phyloP scores from a whole-genome alignment of 2,329 filamentous ascomycete species.

The Aspergillus glaucus region DNA sequence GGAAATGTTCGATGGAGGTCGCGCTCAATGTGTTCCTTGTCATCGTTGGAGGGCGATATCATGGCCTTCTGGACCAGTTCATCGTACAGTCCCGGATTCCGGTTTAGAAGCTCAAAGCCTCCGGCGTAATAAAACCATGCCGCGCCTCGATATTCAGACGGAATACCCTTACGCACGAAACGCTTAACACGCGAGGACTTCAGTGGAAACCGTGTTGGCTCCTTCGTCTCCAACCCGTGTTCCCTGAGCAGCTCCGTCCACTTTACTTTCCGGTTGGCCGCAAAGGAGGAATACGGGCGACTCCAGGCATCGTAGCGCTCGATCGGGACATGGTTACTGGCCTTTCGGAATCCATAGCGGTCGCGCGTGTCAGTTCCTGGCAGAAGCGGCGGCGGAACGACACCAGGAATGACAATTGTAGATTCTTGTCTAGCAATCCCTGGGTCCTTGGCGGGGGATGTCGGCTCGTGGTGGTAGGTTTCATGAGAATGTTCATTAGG shows the following conservation, averaged over 20 bases:
- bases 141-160: slow-evolving; percentile 86
- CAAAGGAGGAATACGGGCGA: slow-evolving; percentile 64
- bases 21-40: slow-evolving; percentile 85
- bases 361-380: slow-evolving; percentile 51
- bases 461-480: slow-evolving; percentile 2
- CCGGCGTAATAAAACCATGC: slow-evolving; percentile 97
- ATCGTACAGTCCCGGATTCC: slow-evolving; percentile 71
- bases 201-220: slow-evolving; percentile 71
- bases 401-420: slow-evolving; percentile 28
- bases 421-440: slow-evolving; percentile 6
- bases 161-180: slow-evolving; percentile 88
- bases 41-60: slow-evolving; percentile 59
- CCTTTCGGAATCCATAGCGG: slow-evolving; percentile 87
- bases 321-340: slow-evolving; percentile 68
- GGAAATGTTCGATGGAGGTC: slow-evolving; percentile 92
- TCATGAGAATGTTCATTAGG: slow-evolving; percentile 6
- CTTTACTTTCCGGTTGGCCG: slow-evolving; percentile 69
- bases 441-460: slow-evolving; percentile 1
- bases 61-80: slow-evolving; percentile 62
- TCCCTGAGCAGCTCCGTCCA: slow-evolving; percentile 75
- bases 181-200: slow-evolving; percentile 78
- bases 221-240: slow-evolving; percentile 63
- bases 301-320: slow-evolving; percentile 81
- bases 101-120: slow-evolving; percentile 69
- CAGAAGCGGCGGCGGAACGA: slow-evolving; percentile 32